A percentile compares a stretch with the other conserved stretches of the same genome.
phyloP scores from a whole-genome alignment of 306 rosid genomes.

The Medicago ruthenica region DNA sequence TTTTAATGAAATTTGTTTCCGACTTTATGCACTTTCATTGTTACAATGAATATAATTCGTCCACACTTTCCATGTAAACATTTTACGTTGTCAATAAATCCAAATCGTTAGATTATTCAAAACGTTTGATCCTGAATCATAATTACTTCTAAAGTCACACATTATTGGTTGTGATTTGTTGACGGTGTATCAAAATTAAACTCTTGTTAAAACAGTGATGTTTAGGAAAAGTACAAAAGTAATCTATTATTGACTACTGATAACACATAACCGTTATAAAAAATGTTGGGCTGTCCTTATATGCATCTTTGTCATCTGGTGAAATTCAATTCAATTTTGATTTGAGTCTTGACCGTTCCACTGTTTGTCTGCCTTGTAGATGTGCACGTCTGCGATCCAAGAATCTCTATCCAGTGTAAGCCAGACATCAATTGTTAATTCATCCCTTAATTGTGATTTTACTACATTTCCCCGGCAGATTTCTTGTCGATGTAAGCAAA shows the following conservation, averaged over 20 bases:
- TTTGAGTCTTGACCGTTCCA: conserved; percentile 30
- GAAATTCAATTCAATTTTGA: conserved; percentile 21
- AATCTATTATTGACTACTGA: not conserved
- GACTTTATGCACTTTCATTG: conserved; percentile 9
- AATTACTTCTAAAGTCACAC: not conserved
- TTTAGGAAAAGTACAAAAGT: not conserved
- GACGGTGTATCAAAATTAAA: not conserved
- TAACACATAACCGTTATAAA: not conserved
- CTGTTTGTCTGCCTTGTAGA: conserved; percentile 57
- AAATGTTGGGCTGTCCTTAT: not conserved
- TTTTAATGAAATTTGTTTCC: conserved; percentile 8
- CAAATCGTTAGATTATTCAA: not conserved
- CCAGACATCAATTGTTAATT: conserved; percentile 49
- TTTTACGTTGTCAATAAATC: not conserved
- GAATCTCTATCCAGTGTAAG: conserved; percentile 96
- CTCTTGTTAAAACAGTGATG: conserved; percentile 25
- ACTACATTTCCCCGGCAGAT: conserved; percentile 43
- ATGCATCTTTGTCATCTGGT: conserved; percentile 14
- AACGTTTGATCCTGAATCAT: not conserved
- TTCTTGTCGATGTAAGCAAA: conserved; percentile 17
- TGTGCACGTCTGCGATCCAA: conserved; percentile 80
- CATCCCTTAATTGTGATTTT: conserved; percentile 51
- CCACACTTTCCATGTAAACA: not conserved
- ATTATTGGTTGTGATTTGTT: not conserved
- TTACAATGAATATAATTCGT: not conserved